These are phyloP conservation scores for Thelephora ganbajun DNA, from an alignment of 768 basidiomycete species.

Conservation along the genomic window DNA sequence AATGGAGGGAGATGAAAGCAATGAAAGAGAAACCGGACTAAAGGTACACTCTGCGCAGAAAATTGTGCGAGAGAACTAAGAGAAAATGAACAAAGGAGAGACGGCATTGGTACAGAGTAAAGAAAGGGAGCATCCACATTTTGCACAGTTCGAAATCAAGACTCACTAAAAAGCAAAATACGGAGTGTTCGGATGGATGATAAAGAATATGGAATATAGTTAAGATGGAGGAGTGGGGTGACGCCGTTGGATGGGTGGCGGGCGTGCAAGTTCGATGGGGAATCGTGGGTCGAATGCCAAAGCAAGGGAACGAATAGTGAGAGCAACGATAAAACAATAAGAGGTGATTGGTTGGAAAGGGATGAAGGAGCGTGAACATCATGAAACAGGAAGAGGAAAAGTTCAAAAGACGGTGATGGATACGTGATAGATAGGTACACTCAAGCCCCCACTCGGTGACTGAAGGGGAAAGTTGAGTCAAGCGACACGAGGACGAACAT, in stretches of 20 bases:
- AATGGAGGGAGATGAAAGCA: not conserved
- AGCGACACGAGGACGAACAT: conserved; percentile 1
- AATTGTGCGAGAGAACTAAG: not conserved
- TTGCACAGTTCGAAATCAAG: conserved; percentile 2
- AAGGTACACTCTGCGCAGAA: not conserved
- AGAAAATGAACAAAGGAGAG: not conserved
- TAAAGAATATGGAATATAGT: not conserved
- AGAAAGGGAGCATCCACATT: not conserved
- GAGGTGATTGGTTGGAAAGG: not conserved
- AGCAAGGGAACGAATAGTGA: conserved; percentile 1
- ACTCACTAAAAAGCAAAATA: conserved; percentile 3
- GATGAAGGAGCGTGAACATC: conserved; percentile 4
- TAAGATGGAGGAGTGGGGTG: not conserved
- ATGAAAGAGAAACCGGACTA: not conserved
- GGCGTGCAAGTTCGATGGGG: too few relatives aligned
- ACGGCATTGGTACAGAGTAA: conserved; percentile 3
- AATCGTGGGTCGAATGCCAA: not conserved
- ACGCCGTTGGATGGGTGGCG: too few relatives aligned
- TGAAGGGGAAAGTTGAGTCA: conserved; percentile 1
- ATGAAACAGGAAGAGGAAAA: not conserved
- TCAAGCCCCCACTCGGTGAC: not conserved
- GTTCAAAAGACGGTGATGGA: not conserved
- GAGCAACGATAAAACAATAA: too few relatives aligned
- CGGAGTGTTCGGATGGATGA: conserved; percentile 1
- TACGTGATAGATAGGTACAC: too few relatives aligned